Evolutionary conservation across 495 filamentous ascomycete species (phyloP).

Genomic region (Friedmanniomyces simplex): DNA sequence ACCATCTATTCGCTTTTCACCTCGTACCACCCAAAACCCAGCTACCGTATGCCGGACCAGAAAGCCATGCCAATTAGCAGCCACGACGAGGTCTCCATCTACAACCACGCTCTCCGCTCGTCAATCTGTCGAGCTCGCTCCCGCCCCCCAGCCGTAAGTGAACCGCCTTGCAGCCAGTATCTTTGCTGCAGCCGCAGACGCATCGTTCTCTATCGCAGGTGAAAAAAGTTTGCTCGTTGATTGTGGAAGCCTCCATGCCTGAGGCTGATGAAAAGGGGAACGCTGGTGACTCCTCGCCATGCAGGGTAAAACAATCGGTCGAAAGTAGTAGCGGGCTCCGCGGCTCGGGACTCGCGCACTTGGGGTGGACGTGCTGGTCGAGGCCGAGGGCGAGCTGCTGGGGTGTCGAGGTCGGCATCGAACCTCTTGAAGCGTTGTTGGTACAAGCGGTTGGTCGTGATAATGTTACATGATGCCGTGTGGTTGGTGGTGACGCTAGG

Average conservation of each 20-base stretch:
- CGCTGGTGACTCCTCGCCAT: constrained; percentile 19
- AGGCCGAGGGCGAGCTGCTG: not conserved
- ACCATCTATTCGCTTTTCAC: not conserved
- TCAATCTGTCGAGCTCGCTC: not conserved
- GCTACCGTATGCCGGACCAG: constrained; percentile 1
- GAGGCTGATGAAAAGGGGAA: constrained; percentile 14
- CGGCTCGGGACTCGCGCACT: not conserved
- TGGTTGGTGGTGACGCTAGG: constrained; percentile 16
- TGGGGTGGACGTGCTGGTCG: not conserved
- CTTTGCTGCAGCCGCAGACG: not conserved
- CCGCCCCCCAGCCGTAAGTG: not conserved
- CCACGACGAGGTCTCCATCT: not conserved
- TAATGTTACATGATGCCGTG: constrained; percentile 13
- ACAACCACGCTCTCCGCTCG: not conserved
- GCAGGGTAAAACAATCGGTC: constrained; percentile 14
- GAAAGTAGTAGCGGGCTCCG: not conserved
- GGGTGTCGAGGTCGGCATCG: constrained; percentile 14
- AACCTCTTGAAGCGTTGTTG: constrained; percentile 12
- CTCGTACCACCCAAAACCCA: not conserved
- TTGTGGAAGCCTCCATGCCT: constrained; percentile 10
- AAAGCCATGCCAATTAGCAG: not conserved
- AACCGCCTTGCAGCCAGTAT: not conserved
- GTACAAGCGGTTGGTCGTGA: constrained; percentile 14
- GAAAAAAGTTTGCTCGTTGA: not conserved
- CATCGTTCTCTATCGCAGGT: not conserved